These are phyloP conservation scores for Fusarium udum DNA, from an alignment of 2,329 filamentous ascomycete genomes.

Conservation along the genomic window DNA sequence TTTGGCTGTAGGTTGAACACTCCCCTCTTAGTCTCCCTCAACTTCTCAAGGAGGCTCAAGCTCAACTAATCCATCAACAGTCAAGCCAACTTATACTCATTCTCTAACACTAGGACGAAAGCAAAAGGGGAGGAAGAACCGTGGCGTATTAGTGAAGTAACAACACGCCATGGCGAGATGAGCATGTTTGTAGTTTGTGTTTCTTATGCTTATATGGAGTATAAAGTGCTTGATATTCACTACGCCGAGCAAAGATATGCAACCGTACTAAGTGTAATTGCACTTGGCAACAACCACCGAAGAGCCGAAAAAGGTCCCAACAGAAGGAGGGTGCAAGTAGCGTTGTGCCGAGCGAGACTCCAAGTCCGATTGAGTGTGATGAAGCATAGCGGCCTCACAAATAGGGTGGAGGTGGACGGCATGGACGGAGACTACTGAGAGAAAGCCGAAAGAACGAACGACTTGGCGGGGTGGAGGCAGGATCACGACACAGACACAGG, in stretches of 20 bases:
- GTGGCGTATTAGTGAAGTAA: slow-evolving; percentile 7
- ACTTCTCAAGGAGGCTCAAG: slow-evolving; percentile 7
- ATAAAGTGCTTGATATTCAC: neutral
- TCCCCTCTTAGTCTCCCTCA: neutral
- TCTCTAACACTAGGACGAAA: slow-evolving; percentile 19
- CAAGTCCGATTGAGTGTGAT: slow-evolving; percentile 40
- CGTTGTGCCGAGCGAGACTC: slow-evolving; percentile 29
- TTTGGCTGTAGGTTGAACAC: slow-evolving; percentile 7
- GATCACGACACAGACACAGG: slow-evolving; percentile 13
- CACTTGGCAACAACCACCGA: slow-evolving; percentile 35
- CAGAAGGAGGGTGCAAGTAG: slow-evolving; percentile 43
- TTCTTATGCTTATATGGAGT: neutral
- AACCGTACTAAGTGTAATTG: slow-evolving; percentile 16
- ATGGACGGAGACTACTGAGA: slow-evolving; percentile 13
- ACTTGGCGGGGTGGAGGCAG: slow-evolving; percentile 2
- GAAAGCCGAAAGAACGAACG: slow-evolving; percentile 11
- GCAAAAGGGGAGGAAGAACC: slow-evolving; percentile 6
- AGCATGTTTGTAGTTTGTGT: neutral
- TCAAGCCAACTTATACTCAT: neutral
- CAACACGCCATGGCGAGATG: neutral
- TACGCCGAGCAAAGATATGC: neutral
- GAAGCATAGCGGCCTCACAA: slow-evolving; percentile 41
- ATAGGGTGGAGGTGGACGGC: slow-evolving; percentile 32
- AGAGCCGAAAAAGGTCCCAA: slow-evolving; percentile 23
- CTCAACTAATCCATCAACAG: slow-evolving; percentile 9